Conservation (phyloP, 2,329 filamentous ascomycete genomes). For the Cladorrhinum sp. region DNA sequence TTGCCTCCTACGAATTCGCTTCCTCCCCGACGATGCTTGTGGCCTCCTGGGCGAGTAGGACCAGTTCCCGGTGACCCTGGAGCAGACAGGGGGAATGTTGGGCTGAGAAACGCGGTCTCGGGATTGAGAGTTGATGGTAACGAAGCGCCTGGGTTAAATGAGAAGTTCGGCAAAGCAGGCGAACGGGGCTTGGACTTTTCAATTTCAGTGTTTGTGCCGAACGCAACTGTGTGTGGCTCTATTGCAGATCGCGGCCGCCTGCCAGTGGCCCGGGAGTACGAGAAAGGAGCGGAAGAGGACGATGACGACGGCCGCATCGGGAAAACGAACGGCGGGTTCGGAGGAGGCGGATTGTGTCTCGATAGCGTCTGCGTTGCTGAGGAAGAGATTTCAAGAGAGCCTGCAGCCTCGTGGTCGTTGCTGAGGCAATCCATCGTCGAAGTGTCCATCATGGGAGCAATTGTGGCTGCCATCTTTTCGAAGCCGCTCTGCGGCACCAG, state of each 20-base stretch:
- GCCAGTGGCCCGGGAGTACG: slow-evolving; percentile 47
- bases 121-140: slow-evolving; percentile 31
- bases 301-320: slow-evolving; percentile 49
- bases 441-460: slow-evolving; percentile 29
- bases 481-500: slow-evolving; percentile 50
- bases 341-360: slow-evolving; percentile 43
- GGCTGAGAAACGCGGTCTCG: slow-evolving; percentile 47
- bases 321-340: slow-evolving; percentile 65
- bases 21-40: slow-evolving; percentile 74
- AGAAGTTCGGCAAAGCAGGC: slow-evolving; percentile 51
- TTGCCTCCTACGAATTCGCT: slow-evolving; percentile 86
- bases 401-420: slow-evolving; percentile 26
- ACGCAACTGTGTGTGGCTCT: slow-evolving; percentile 40
- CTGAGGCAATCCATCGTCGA: slow-evolving; percentile 17
- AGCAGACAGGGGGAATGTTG: slow-evolving; percentile 54
- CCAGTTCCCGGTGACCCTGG: slow-evolving; percentile 48
- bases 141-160: slow-evolving; percentile 52
- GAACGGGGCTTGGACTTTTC: slow-evolving; percentile 33
- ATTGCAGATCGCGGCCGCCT: slow-evolving; percentile 54
- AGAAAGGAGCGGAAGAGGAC: slow-evolving; percentile 46
- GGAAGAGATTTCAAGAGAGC: slow-evolving; percentile 24
- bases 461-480: slow-evolving; percentile 35
- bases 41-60: slow-evolving; percentile 57
- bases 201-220: slow-evolving; percentile 30
- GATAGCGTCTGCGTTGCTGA: slow-evolving; percentile 36